Evolutionary conservation across 2,329 filamentous ascomycete genomes (phyloP).

Genomic region (Botrytis pseudocinerea): DNA sequence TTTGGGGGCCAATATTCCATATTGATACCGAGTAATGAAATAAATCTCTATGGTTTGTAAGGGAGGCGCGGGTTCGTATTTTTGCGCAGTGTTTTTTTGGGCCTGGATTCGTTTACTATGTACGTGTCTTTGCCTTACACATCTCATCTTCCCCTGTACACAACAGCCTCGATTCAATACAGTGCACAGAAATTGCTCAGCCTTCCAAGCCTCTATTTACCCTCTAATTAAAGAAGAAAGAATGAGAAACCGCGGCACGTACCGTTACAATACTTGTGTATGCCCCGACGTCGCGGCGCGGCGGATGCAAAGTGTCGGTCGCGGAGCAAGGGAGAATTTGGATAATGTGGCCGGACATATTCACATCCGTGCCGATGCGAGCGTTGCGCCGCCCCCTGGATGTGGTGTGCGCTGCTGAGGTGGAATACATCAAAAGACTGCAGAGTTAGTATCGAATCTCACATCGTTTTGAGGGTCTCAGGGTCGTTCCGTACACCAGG

Average conservation of each 20-base stretch:
- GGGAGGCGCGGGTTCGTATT: not conserved
- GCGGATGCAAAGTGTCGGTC: constrained; percentile 1
- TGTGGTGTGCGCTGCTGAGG: not conserved
- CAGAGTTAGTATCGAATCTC: not conserved
- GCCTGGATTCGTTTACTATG: not conserved
- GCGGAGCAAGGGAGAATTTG: constrained; percentile 1
- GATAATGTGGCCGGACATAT: not conserved
- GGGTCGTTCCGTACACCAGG: not conserved
- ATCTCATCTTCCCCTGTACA: not conserved
- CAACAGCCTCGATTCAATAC: not conserved
- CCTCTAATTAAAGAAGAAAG: not conserved
- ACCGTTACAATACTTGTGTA: not conserved
- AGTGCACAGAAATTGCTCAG: not conserved
- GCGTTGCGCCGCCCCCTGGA: not conserved
- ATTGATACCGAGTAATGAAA: not conserved
- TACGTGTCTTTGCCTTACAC: not conserved
- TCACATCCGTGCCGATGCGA: not conserved
- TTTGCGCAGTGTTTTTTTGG: not conserved
- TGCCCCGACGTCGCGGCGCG: not conserved
- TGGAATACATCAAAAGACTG: not conserved
- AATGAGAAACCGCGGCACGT: not conserved
- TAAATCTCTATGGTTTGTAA: not conserved
- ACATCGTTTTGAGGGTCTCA: not conserved
- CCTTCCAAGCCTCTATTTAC: not conserved
- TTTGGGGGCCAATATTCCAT: not conserved